A percentile compares a stretch with the other conserved stretches of the same genome.
These are phyloP conservation scores for Chrysanthemum seticuspe DNA, from an alignment of 129 eudicot genomes.

Conservation along the genomic window DNA sequence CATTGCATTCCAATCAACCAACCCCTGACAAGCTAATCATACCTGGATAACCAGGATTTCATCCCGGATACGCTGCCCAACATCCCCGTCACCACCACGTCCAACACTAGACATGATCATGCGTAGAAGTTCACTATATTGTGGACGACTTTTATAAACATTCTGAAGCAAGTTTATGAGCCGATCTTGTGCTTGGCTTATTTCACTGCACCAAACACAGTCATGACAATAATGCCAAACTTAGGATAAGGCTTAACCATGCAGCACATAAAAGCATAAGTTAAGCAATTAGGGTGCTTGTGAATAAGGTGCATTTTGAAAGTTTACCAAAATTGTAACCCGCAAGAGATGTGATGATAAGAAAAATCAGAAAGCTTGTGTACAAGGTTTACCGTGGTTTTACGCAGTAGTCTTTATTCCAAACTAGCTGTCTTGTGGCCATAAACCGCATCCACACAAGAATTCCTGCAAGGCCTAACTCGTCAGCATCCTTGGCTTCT, in stretches of 20 bases:
- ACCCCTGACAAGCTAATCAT: not conserved
- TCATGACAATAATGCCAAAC: constrained; percentile 8
- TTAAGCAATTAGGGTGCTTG: not conserved
- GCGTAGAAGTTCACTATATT: constrained; percentile 77
- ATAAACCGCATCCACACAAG: constrained; percentile 99
- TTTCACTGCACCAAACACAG: constrained; percentile 60
- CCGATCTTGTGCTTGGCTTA: constrained; percentile 97
- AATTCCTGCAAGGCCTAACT: constrained; percentile 86
- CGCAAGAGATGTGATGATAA: not conserved
- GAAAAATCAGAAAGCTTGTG: not conserved
- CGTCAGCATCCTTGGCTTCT: constrained; percentile 67
- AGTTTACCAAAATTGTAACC: constrained; percentile 13
- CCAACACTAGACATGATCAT: constrained; percentile 98
- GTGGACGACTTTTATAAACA: constrained; percentile 56
- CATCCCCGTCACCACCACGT: constrained; percentile 99
- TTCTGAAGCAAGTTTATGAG: constrained; percentile 80
- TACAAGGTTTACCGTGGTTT: constrained; percentile 77
- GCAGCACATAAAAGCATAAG: constrained; percentile 1
- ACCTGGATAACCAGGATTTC: constrained; percentile 97
- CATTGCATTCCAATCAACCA: no score
- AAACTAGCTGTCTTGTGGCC: constrained; percentile 95
- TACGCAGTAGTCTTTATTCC: constrained; percentile 95
- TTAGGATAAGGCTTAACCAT: not conserved
- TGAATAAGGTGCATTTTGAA: constrained; percentile 5
- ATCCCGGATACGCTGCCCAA: constrained; percentile 96